Evolutionary conservation across 768 basidiomycete species (phyloP).

Genomic region (Pisolithus microcarpus): DNA sequence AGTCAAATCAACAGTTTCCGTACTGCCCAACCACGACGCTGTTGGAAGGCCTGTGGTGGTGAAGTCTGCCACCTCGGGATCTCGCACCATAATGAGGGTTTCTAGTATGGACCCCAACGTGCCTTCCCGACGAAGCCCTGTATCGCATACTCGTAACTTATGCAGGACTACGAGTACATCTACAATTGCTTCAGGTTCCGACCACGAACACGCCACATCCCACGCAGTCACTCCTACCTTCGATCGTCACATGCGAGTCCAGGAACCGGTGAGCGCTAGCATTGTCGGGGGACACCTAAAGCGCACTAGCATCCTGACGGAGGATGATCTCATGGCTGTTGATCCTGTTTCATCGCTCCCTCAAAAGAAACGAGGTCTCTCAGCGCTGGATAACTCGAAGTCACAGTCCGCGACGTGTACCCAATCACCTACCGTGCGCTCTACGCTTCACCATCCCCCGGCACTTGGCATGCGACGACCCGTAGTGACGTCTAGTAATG

Average conservation of each 20-base stretch:
- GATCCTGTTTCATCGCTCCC: conserved; percentile 3
- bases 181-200: not conserved
- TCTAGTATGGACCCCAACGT: not conserved
- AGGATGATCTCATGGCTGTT: conserved; percentile 7
- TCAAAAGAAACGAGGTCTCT: not conserved
- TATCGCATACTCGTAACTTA: not conserved
- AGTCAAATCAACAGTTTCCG: not conserved
- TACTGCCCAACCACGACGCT: not conserved
- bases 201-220: not conserved
- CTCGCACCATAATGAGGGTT: not conserved
- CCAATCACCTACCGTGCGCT: not conserved
- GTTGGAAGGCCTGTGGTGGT: not conserved
- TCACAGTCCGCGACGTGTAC: not conserved
- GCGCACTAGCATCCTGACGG: conserved; percentile 2
- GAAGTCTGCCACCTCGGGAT: not conserved
- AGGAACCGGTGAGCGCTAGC: not conserved
- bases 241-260: not conserved
- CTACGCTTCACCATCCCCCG: conserved; percentile 15
- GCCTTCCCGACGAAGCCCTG: not conserved
- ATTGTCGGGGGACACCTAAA: not conserved
- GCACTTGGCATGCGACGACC: conserved; percentile 24
- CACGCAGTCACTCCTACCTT: not conserved
- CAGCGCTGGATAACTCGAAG: not conserved
- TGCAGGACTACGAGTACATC: not conserved
- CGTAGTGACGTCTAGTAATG: not conserved